Percentiles rank a stretch among this genome's conserved stretches.
These are phyloP conservation scores for Parsonsia alboflavescens DNA, from an alignment of 257 asterid genomes.

Conservation along the genomic window DNA sequence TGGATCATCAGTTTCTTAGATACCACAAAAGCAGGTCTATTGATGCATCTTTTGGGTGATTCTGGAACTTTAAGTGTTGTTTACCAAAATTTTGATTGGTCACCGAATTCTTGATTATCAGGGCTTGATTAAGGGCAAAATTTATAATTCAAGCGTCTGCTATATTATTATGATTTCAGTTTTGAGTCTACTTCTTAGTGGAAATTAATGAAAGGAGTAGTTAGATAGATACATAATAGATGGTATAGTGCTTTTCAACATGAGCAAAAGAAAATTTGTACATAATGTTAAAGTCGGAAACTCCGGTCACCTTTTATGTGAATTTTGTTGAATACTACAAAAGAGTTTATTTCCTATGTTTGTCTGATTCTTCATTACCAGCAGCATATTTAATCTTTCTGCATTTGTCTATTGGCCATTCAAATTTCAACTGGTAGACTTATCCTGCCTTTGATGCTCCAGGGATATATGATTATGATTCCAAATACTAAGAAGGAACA, in stretches of 20 bases:
- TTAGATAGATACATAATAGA: neutral
- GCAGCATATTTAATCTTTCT: neutral
- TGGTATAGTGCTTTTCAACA: neutral
- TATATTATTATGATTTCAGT: neutral
- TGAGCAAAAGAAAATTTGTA: neutral
- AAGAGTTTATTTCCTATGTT: neutral
- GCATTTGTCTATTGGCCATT: neutral
- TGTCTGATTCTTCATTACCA: neutral
- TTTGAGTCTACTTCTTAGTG: neutral
- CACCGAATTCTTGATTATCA: constrained; percentile 45
- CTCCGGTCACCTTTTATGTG: neutral
- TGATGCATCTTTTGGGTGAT: constrained; percentile 71
- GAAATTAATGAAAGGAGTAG: neutral
- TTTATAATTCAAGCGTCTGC: neutral
- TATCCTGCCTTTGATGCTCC: too few species aligned
- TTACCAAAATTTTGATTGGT: constrained; percentile 72
- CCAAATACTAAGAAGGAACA: neutral
- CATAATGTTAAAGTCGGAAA: neutral
- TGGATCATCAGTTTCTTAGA: constrained; percentile 73
- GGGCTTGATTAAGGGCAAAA: neutral
- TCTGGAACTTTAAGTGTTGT: constrained; percentile 56
- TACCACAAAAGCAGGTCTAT: constrained; percentile 80
- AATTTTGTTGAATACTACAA: neutral
- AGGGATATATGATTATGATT: too few species aligned
- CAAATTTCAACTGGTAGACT: too few species aligned